These are phyloP conservation scores for Blakeslea trispora DNA, from an alignment of 371 early-diverging fungal species.

Conservation along the genomic window DNA sequence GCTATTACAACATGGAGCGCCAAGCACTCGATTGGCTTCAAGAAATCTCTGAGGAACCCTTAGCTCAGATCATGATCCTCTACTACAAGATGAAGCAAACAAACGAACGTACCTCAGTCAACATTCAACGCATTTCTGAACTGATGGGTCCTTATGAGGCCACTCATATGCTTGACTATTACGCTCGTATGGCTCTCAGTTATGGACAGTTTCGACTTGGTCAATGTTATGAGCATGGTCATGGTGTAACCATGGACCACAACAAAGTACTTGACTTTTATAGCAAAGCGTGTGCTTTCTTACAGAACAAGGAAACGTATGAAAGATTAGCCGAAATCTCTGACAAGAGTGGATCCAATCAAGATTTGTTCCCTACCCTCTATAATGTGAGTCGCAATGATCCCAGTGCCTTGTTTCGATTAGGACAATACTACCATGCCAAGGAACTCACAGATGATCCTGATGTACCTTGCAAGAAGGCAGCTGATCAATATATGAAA, in stretches of 20 bases:
- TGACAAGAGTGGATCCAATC: background rate
- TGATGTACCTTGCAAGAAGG: conserved; percentile 12
- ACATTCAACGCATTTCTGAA: background rate
- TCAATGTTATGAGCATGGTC: conserved; percentile 24
- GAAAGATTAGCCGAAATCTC: conserved; percentile 15
- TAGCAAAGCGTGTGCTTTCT: conserved; percentile 17
- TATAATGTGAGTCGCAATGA: conserved; percentile 22
- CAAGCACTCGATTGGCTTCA: conserved; percentile 25
- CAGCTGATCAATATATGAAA: conserved; percentile 14
- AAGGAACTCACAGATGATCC: conserved; percentile 2
- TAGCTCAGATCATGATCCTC: conserved; percentile 19
- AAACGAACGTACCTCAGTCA: background rate
- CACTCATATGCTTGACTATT: conserved; percentile 6
- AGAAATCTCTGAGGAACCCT: conserved; percentile 13
- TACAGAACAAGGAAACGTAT: conserved; percentile 19
- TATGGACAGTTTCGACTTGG: conserved; percentile 27
- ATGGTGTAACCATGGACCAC: conserved; percentile 8
- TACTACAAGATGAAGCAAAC: conserved; percentile 24
- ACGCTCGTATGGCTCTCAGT: conserved; percentile 16
- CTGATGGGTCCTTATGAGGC: conserved; percentile 9
- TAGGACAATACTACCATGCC: conserved; percentile 20
- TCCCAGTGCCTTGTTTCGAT: conserved; percentile 11
- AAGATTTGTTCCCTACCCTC: conserved; percentile 15
- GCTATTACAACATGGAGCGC: conserved; percentile 22
- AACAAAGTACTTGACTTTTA: conserved; percentile 16